Evolutionary conservation across 2,329 filamentous ascomycete species (phyloP).

Genomic region (Botryotinia narcissicola): DNA sequence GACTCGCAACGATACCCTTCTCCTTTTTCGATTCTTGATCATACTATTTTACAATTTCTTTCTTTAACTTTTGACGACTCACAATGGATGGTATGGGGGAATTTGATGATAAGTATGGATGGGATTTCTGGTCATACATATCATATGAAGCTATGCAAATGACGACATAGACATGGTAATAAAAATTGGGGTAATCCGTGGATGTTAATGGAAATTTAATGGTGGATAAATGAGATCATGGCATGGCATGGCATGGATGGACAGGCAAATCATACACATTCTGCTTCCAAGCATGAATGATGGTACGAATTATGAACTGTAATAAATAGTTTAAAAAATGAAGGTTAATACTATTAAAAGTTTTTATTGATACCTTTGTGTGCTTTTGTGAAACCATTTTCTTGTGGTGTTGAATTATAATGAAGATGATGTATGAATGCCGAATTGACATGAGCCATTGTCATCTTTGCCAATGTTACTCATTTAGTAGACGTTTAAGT

Average conservation of each 20-base stretch:
- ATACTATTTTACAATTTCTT: constrained; percentile 17
- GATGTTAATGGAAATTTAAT: constrained; percentile 14
- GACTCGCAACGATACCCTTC: constrained; percentile 31
- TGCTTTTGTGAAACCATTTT: background rate
- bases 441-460: too few relatives aligned
- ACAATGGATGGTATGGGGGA: constrained; percentile 9
- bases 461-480: background rate
- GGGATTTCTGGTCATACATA: constrained; percentile 13
- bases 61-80: constrained; percentile 18
- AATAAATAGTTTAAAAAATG: background rate
- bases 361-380: background rate
- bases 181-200: background rate
- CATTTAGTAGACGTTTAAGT: background rate
- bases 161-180: constrained; percentile 16
- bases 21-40: constrained; percentile 26
- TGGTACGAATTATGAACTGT: constrained; percentile 1
- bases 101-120: constrained; percentile 17
- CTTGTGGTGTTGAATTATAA: background rate
- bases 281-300: background rate
- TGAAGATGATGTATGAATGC: background rate
- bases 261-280: background rate
- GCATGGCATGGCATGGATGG: background rate
- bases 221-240: constrained; percentile 2
- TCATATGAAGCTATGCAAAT: background rate
- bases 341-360: background rate